Evolutionary conservation across 2,329 filamentous ascomycete genomes (phyloP).

Genomic region (Aureobasidium sp.): DNA sequence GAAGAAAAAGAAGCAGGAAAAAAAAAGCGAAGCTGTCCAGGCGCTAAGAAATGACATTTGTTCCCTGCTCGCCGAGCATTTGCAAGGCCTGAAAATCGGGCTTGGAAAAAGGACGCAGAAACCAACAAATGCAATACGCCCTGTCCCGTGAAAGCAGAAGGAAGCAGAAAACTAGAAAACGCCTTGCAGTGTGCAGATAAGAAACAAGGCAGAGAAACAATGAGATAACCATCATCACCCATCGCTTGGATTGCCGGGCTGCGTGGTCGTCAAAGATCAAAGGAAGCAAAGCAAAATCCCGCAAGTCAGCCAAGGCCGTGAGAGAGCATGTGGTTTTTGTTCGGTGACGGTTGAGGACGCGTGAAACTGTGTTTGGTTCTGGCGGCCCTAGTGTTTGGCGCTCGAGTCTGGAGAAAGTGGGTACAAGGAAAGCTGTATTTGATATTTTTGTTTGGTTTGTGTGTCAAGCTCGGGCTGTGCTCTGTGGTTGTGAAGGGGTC

Average conservation of each 20-base stretch:
- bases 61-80: background rate
- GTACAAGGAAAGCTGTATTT: slow-evolving; percentile 2
- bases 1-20: background rate
- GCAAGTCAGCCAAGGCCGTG: background rate
- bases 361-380: background rate
- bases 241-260: background rate
- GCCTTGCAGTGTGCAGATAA: background rate
- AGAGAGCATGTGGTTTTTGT: background rate
- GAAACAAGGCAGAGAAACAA: background rate
- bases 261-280: background rate
- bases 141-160: background rate
- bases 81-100: background rate
- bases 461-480: slow-evolving; percentile 1
- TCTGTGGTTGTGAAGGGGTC: background rate
- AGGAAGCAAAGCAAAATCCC: background rate
- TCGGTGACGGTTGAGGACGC: background rate
- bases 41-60: background rate
- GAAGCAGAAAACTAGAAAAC: background rate
- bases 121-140: background rate
- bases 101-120: background rate
- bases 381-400: background rate
- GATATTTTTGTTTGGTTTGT: background rate
- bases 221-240: background rate
- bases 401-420: background rate
- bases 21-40: background rate